phyloP scores from a whole-genome alignment of 768 basidiomycete genomes.

The Wakefieldia striispora region DNA sequence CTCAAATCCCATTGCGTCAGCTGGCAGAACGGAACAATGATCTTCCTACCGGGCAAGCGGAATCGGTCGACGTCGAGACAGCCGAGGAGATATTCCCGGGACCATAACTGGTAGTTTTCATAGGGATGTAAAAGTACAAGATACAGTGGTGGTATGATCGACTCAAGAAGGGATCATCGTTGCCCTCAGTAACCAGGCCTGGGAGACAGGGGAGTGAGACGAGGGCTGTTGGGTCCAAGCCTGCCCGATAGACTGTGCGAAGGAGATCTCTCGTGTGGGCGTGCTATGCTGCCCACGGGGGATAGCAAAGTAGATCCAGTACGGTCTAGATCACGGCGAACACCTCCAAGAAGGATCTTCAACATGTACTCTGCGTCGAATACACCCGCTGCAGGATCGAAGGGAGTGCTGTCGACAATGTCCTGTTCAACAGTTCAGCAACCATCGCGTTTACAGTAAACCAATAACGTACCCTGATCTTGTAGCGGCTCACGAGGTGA shows the following conservation, averaged over 20 bases:
- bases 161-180: not conserved
- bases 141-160: too few species aligned
- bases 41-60: too few species aligned
- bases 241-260: slow-evolving; percentile 5
- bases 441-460: not conserved
- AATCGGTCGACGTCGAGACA: too few species aligned
- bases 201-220: slow-evolving; percentile 10
- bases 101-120: too few species aligned
- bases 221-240: slow-evolving; percentile 12
- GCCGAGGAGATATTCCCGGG: too few species aligned
- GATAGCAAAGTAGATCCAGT: slow-evolving; percentile 10
- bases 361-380: slow-evolving; percentile 37
- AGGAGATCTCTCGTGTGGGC: slow-evolving; percentile 8
- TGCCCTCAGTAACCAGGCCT: slow-evolving; percentile 10
- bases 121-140: too few species aligned
- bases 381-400: slow-evolving; percentile 26
- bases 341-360: slow-evolving; percentile 32
- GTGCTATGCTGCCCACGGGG: slow-evolving; percentile 1
- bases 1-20: too few species aligned
- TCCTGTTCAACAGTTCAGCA: slow-evolving; percentile 30
- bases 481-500: slow-evolving; percentile 31
- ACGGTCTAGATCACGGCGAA: slow-evolving; percentile 19
- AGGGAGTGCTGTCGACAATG: slow-evolving; percentile 48
- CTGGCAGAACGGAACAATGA: too few species aligned
- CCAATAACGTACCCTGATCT: slow-evolving; percentile 25